phyloP scores from a whole-genome alignment of 2,329 filamentous ascomycete species.

The Aspergillus calidoustus region DNA sequence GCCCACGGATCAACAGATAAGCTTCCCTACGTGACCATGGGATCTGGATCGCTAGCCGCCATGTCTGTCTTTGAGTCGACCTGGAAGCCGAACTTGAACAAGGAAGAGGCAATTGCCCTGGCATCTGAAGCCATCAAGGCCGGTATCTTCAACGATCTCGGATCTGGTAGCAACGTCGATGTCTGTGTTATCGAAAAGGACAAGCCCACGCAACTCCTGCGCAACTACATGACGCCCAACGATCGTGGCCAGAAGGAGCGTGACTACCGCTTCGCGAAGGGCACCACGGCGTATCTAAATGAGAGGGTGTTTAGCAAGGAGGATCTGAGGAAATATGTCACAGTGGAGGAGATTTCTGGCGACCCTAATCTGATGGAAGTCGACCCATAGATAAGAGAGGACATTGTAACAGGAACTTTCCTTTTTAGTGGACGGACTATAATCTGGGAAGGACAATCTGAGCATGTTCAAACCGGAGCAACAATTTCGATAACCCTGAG shows the following conservation, averaged over 20 bases:
- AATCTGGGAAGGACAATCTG: background rate
- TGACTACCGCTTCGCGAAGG: constrained; percentile 87
- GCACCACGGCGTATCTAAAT: constrained; percentile 94
- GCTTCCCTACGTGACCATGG: constrained; percentile 99
- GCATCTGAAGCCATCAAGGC: constrained; percentile 87
- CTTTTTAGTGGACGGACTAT: background rate
- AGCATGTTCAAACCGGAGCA: background rate
- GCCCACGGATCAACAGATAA: constrained; percentile 98
- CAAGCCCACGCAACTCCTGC: constrained; percentile 84
- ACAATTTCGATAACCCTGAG: background rate
- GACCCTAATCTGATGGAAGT: constrained; percentile 71
- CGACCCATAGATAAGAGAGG: constrained; percentile 47
- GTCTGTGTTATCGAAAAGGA: constrained; percentile 93
- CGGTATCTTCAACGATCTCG: constrained; percentile 98
- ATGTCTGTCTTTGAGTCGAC: constrained; percentile 98
- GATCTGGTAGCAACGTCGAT: constrained; percentile 96
- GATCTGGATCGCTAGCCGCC: constrained; percentile 89
- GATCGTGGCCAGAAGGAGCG: constrained; percentile 87
- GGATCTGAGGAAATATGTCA: constrained; percentile 92
- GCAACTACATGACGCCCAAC: constrained; percentile 93
- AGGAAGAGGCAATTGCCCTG: constrained; percentile 81
- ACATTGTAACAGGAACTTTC: constrained; percentile 1
- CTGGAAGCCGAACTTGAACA: constrained; percentile 80
- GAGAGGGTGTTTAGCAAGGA: constrained; percentile 95
- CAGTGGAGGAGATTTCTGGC: constrained; percentile 80